phyloP scores from a whole-genome alignment of 2,329 filamentous ascomycete genomes.

The Hymenoscyphus occultus region DNA sequence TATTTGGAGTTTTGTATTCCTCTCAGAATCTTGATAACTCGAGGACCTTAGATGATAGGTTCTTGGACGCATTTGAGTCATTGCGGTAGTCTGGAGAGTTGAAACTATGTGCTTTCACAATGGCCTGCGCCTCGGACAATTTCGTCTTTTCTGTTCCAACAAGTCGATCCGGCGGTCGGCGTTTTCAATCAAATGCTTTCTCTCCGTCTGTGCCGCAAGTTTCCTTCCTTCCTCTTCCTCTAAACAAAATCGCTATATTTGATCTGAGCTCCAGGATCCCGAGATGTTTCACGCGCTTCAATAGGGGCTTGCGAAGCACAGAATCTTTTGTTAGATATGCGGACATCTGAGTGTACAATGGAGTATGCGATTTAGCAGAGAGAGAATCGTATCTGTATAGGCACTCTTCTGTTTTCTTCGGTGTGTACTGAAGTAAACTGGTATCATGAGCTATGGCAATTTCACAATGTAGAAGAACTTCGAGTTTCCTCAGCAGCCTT shows the following conservation, averaged over 20 bases:
- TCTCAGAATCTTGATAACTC: constrained; percentile 60
- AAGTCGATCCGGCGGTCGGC: constrained; percentile 36
- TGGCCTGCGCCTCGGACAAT: constrained; percentile 55
- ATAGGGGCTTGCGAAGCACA: constrained; percentile 40
- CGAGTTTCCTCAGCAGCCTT: constrained; percentile 70
- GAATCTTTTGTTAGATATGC: constrained; percentile 46
- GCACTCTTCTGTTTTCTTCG: constrained; percentile 57
- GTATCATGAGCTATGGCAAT: constrained; percentile 75
- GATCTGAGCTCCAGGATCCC: constrained; percentile 79
- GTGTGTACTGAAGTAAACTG: constrained; percentile 54
- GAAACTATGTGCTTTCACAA: constrained; percentile 54
- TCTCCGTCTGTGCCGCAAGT: constrained; percentile 55
- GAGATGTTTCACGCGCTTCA: constrained; percentile 57
- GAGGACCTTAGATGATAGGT: constrained; percentile 71
- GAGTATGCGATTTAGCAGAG: constrained; percentile 55
- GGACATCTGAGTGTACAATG: constrained; percentile 58
- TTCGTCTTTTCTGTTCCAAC: constrained; percentile 50
- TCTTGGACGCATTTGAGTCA: constrained; percentile 16
- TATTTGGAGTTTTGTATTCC: constrained; percentile 67
- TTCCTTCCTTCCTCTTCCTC: constrained; percentile 59
- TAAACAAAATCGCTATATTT: constrained; percentile 72
- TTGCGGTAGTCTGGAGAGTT: constrained; percentile 34
- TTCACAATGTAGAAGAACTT: constrained; percentile 72
- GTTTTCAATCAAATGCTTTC: constrained; percentile 37
- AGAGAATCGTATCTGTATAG: constrained; percentile 53